Percentiles rank a stretch among this genome's conserved stretches.
phyloP scores from a whole-genome alignment of 2,329 filamentous ascomycete genomes.

The Plectosphaerella sp. region DNA sequence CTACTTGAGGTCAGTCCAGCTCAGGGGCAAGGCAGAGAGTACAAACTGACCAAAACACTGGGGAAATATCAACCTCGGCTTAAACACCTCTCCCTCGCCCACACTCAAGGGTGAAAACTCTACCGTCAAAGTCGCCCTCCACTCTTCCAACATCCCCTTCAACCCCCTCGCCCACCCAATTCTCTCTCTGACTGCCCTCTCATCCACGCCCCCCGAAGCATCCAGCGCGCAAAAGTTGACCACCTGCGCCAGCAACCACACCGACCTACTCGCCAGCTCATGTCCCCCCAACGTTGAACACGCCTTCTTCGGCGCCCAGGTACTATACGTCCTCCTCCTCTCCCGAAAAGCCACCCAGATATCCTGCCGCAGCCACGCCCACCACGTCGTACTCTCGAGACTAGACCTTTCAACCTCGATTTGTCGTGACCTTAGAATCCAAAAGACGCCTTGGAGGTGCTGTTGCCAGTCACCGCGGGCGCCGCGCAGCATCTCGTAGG shows the following conservation, averaged over 20 bases:
- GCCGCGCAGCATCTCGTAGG: constrained; percentile 7
- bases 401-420: constrained; percentile 56
- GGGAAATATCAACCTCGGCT: constrained; percentile 13
- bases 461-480: constrained; percentile 52
- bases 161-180: constrained; percentile 41
- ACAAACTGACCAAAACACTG: constrained; percentile 12
- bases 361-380: constrained; percentile 62
- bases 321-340: constrained; percentile 49
- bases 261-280: constrained; percentile 47
- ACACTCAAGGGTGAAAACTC: constrained; percentile 32
- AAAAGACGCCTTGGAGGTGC: constrained; percentile 61
- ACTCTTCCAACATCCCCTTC: constrained; percentile 44
- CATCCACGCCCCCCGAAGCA: constrained; percentile 4
- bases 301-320: constrained; percentile 49
- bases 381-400: constrained; percentile 56
- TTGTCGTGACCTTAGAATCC: constrained; percentile 57
- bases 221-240: constrained; percentile 52
- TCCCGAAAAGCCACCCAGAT: constrained; percentile 61
- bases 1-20: not conserved
- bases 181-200: constrained; percentile 32
- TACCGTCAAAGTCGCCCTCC: constrained; percentile 35
- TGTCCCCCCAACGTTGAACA: constrained; percentile 42
- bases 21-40: no score
- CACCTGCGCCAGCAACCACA: constrained; percentile 51
- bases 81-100: constrained; percentile 8